A percentile compares a stretch with the other conserved stretches of the same genome.
Conservation (phyloP, 2,329 filamentous ascomycete species). For the Pestalotiopsis fici region DNA sequence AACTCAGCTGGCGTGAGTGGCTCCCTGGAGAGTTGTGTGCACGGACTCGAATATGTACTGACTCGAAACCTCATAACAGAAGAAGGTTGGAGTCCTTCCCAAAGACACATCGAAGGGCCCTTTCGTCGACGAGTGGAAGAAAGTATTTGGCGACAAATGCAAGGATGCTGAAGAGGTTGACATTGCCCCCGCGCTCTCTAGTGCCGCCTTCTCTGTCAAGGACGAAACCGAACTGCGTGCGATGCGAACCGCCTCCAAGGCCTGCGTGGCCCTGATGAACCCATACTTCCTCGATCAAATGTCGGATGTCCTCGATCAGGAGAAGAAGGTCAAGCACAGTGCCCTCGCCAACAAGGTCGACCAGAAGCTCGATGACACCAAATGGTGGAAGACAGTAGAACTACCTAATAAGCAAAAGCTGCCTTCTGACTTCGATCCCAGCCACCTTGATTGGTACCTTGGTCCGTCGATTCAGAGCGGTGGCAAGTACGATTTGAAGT, state of each 20-base stretch:
- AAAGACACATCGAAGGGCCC: conserved; percentile 86
- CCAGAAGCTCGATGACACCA: conserved; percentile 87
- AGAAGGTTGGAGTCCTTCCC: conserved; percentile 83
- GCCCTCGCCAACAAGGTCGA: conserved; percentile 84
- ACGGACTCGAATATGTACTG: conserved; percentile 13
- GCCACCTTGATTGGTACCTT: conserved; percentile 92
- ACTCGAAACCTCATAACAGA: conserved; percentile 32
- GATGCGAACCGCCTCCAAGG: conserved; percentile 92
- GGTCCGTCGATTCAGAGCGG: conserved; percentile 92
- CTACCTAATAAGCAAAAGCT: conserved; percentile 73
- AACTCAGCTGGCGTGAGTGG: conserved; percentile 75
- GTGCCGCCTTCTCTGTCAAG: conserved; percentile 85
- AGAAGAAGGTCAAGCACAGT: conserved; percentile 95
- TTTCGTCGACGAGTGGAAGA: conserved; percentile 97
- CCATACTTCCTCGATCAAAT: conserved; percentile 98
- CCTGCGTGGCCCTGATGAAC: conserved; percentile 91
- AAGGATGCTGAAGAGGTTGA: conserved; percentile 91
- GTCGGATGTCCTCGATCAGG: conserved; percentile 91
- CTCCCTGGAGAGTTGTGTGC: not conserved
- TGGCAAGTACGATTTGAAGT: conserved; percentile 89
- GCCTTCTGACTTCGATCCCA: conserved; percentile 81
- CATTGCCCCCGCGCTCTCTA: conserved; percentile 78
- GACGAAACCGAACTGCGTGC: conserved; percentile 92
- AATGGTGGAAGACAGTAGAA: conserved; percentile 85
- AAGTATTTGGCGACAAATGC: conserved; percentile 72